Conservation (phyloP, 208 protist species). For the Balamuthia mandrillaris region DNA sequence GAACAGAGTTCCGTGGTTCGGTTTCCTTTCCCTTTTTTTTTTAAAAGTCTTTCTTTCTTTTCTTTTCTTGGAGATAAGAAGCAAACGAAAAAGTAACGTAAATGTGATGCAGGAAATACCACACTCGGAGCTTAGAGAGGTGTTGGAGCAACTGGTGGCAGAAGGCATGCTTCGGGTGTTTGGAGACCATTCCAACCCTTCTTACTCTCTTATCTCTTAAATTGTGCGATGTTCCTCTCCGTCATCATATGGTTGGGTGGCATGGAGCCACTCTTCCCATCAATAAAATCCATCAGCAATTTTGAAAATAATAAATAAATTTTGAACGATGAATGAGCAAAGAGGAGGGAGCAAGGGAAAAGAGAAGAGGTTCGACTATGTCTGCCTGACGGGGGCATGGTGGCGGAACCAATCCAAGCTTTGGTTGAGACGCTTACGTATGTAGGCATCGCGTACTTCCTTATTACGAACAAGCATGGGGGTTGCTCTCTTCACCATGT, state of each 20-base stretch:
- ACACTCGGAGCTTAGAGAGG: neutral
- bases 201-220: neutral
- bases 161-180: neutral
- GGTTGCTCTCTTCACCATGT: conserved; percentile 33
- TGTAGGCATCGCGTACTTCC: neutral
- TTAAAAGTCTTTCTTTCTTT: neutral
- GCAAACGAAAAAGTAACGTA: neutral
- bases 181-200: neutral
- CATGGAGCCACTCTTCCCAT: no score
- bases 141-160: neutral
- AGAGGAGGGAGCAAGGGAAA: no score
- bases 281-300: no score
- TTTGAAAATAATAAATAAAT: no score
- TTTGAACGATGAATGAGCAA: no score
- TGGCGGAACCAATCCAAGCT: no score
- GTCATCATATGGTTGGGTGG: no score
- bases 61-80: neutral
- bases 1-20: no score
- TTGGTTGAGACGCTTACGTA: neutral
- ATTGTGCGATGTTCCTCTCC: no score
- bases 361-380: no score
- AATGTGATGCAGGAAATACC: neutral
- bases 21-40: no score
- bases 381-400: no score
- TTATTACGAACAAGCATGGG: conserved; percentile 27